Evolutionary conservation across 768 basidiomycete genomes (phyloP).

Genomic region (Krasilnikovozyma curviuscula): DNA sequence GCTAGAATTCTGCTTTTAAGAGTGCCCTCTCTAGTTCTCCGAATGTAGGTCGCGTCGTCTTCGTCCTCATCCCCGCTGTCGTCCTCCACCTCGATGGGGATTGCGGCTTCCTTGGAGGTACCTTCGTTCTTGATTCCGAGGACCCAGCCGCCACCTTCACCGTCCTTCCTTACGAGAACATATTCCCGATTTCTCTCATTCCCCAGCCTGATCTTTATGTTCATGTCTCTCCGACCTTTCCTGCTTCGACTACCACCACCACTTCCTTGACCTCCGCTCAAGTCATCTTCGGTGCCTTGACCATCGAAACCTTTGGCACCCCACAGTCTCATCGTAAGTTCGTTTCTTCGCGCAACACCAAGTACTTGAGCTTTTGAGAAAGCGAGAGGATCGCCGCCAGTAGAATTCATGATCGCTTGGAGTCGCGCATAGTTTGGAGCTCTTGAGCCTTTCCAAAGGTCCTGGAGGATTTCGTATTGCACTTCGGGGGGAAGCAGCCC

Average conservation of each 20-base stretch:
- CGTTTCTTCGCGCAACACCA: slow-evolving; percentile 69
- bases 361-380: slow-evolving; percentile 93
- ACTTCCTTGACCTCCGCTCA: slow-evolving; percentile 30
- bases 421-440: slow-evolving; percentile 83
- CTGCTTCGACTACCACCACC: too few relatives aligned
- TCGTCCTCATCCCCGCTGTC: slow-evolving; percentile 49
- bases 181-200: slow-evolving; percentile 90
- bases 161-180: slow-evolving; percentile 79
- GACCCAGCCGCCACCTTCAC: slow-evolving; percentile 70
- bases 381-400: slow-evolving; percentile 64
- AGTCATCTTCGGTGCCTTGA: too few relatives aligned
- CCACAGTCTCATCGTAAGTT: slow-evolving; percentile 69
- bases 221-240: too few relatives aligned
- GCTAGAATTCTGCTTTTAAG: too few relatives aligned
- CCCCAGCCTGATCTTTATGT: slow-evolving; percentile 79
- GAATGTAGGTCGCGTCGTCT: not conserved
- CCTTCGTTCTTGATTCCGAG: slow-evolving; percentile 78
- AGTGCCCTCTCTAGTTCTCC: not conserved
- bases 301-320: too few relatives aligned
- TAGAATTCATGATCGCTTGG: slow-evolving; percentile 71
- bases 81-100: slow-evolving; percentile 67
- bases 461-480: slow-evolving; percentile 95
- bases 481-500: slow-evolving; percentile 83
- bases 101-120: too few relatives aligned
- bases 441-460: slow-evolving; percentile 78